Conservation (phyloP, 345 rosid genomes). For the Salix arbutifolia region DNA sequence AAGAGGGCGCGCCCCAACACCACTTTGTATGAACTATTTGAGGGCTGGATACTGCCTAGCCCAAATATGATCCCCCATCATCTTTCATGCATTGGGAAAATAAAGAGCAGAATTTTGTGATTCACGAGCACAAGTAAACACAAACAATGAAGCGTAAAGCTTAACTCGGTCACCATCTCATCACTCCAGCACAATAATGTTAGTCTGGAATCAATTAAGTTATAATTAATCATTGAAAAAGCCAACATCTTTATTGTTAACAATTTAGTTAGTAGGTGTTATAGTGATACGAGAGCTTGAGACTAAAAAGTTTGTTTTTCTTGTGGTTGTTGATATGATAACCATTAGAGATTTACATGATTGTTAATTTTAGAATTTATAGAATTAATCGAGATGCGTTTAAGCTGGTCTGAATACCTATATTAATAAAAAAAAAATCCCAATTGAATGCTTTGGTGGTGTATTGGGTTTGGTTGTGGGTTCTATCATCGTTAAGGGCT, state of each 20-base stretch:
- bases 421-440: constrained; percentile 11
- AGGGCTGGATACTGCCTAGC: not conserved
- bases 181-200: constrained; percentile 11
- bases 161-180: constrained; percentile 19
- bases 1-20: too few relatives aligned
- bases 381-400: too few relatives aligned
- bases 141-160: not conserved
- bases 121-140: not conserved
- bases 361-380: rapidly evolving
- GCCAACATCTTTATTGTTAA: not conserved
- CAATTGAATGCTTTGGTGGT: constrained; percentile 10
- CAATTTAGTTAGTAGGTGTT: too few relatives aligned
- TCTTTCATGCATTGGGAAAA: not conserved
- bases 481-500: not conserved
- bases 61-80: not conserved
- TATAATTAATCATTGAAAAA: constrained; percentile 17
- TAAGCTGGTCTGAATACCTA: too few relatives aligned
- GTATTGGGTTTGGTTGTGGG: not conserved
- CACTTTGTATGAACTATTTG: too few relatives aligned
- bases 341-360: too few relatives aligned
- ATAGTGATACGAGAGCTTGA: too few relatives aligned
- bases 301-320: too few relatives aligned
- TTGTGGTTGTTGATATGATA: too few relatives aligned
- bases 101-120: not conserved
- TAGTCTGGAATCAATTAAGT: constrained; percentile 18